Percentiles rank a stretch among this genome's conserved stretches.
phyloP scores from a whole-genome alignment of 2,329 filamentous ascomycete genomes.

The Mollisia scopiformis region DNA sequence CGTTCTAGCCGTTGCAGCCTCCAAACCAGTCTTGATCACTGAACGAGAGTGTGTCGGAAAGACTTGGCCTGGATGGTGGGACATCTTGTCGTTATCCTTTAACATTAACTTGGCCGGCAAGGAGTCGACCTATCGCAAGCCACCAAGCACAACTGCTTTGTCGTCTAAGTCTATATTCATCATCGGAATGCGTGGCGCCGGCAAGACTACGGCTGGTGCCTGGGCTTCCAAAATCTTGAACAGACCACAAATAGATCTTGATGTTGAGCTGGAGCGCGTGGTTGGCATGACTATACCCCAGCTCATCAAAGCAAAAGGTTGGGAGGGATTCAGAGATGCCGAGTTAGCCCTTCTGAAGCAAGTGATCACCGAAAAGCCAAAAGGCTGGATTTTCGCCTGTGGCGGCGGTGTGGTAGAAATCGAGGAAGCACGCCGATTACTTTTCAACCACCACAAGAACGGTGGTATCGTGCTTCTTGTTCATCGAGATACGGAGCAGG shows the following conservation, averaged over 20 bases:
- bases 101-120: conserved; percentile 75
- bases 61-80: conserved; percentile 99
- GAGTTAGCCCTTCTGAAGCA: conserved; percentile 76
- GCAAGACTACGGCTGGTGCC: conserved; percentile 89
- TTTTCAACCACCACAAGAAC: conserved; percentile 71
- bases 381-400: conserved; percentile 85
- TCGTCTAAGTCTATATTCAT: conserved; percentile 78
- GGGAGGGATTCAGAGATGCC: conserved; percentile 83
- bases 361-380: conserved; percentile 73
- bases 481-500: conserved; percentile 82
- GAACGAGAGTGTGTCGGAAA: conserved; percentile 95
- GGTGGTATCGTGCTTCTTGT: conserved; percentile 88
- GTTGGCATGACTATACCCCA: conserved; percentile 81
- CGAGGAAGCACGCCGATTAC: conserved; percentile 74
- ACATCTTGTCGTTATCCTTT: conserved; percentile 80
- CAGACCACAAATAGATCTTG: conserved; percentile 82
- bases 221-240: conserved; percentile 80
- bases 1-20: conserved; percentile 75
- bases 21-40: conserved; percentile 73
- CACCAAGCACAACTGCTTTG: conserved; percentile 40
- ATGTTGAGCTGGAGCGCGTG: conserved; percentile 79
- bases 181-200: conserved; percentile 95
- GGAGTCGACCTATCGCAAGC: conserved; percentile 45
- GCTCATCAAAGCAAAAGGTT: conserved; percentile 76
- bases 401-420: conserved; percentile 93